Evolutionary conservation across 257 asterid genomes (phyloP), one percentile per base, ranked within the genome.

Genomic region (Vinca minor): DNA sequence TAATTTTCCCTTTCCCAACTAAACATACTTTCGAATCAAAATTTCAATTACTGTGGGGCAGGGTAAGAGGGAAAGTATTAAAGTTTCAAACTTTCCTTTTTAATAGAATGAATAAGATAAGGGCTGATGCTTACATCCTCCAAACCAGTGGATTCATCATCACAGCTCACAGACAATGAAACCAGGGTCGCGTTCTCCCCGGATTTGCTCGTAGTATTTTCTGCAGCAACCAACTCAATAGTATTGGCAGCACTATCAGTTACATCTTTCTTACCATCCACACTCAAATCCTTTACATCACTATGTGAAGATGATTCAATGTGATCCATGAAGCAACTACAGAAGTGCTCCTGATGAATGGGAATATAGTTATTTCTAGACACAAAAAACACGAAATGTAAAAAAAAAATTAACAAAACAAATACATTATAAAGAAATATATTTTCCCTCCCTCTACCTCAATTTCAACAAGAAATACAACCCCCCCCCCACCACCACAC

Each of bases 71-170:
- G 38, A 52, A 52, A 52, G 14, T 28, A 53, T 53, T 53, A 31
- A 58, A 2, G 31, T n/a, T n/a, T n/a, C n/a, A n/a, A n/a, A n/a
- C n/a, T n/a, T n/a, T n/a, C n/a, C n/a, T n/a, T n/a, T n/a, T n/a
- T n/a, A n/a, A n/a, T n/a, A n/a, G 42, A 15, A 34, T 34, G 13
- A 36, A 32, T 5, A 34, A 25, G 26, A 5, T 36, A 35, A 9
- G n/a, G n/a, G n/a, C n/a, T n/a, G n/a, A n/a, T 34, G 42, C 72
- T 46, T 49, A 68, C 66, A 38, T 68, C 50, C 52, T 32, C 60
- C 9, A 18, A 17, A 15, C 13, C 34, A 68, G 44, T 14, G 14
- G 62, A 49, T 60, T 49, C 67, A 49, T 50, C 55, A 48, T 38
- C 44, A 68, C 41, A 48, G 15, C 42, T 23, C 18, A 26, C 28